A percentile compares a stretch with the other conserved stretches of the same genome.
Conservation (phyloP, 2,329 filamentous ascomycete genomes). For the Botrytis aclada region DNA sequence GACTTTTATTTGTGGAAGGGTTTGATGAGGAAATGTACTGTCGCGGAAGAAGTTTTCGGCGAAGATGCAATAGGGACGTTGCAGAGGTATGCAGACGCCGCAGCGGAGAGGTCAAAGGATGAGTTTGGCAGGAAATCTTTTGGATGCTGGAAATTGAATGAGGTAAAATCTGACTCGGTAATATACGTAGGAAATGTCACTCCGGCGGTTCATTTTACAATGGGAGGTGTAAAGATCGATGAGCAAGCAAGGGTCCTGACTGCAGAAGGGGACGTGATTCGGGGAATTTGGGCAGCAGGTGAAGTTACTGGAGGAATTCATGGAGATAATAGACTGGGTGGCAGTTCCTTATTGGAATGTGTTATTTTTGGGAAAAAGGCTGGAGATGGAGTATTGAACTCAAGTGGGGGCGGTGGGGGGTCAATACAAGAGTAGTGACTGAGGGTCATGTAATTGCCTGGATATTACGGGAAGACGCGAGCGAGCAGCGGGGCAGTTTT, state of each 20-base stretch:
- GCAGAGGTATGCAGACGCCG: constrained; percentile 48
- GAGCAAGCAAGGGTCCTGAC: constrained; percentile 50
- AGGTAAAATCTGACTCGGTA: constrained; percentile 48
- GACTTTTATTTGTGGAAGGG: constrained; percentile 64
- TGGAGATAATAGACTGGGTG: constrained; percentile 59
- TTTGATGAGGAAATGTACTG: constrained; percentile 53
- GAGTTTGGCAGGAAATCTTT: constrained; percentile 49
- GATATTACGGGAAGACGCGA: background rate
- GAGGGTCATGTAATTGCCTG: background rate
- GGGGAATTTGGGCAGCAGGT: constrained; percentile 60
- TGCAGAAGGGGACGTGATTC: constrained; percentile 44
- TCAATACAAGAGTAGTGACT: background rate
- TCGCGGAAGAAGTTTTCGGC: constrained; percentile 45
- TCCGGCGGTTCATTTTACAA: constrained; percentile 64
- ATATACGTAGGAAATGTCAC: constrained; percentile 59
- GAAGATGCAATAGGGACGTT: constrained; percentile 44
- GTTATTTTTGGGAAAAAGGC: constrained; percentile 61
- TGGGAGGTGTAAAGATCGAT: constrained; percentile 61
- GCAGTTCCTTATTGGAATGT: constrained; percentile 60
- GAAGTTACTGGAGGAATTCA: constrained; percentile 64
- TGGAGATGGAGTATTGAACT: constrained; percentile 38
- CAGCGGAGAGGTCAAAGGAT: constrained; percentile 42
- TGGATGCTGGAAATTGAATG: constrained; percentile 54
- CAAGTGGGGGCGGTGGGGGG: too few species aligned
- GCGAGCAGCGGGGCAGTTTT: background rate